These are phyloP conservation scores for Neoboletus magnificus DNA, from an alignment of 768 basidiomycete genomes.

Conservation along the genomic window DNA sequence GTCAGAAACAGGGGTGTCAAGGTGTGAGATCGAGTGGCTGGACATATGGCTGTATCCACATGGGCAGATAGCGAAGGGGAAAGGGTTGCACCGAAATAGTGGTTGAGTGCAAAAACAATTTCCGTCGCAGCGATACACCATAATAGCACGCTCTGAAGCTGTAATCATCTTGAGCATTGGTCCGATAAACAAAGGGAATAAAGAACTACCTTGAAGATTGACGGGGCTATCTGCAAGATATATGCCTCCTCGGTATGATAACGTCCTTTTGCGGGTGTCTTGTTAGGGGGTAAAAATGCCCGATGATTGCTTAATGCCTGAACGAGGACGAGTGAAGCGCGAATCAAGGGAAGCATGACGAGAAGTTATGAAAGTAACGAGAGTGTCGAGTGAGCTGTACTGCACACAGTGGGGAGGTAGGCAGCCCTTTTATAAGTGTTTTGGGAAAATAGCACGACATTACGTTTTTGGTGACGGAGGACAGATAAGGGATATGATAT, in stretches of 20 bases:
- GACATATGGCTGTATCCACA: conserved; percentile 35
- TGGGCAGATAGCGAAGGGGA: conserved; percentile 35
- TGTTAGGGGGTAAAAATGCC: conserved; percentile 57
- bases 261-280: conserved; percentile 45
- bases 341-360: conserved; percentile 44
- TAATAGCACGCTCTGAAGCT: conserved; percentile 50
- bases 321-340: conserved; percentile 44
- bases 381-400: neutral
- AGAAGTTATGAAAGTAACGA: neutral
- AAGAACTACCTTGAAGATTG: conserved; percentile 48
- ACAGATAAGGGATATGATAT: neutral
- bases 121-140: conserved; percentile 53
- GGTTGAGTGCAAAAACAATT: conserved; percentile 39
- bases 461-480: conserved; percentile 2
- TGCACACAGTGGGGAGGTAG: neutral
- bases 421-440: conserved; percentile 18
- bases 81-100: conserved; percentile 26
- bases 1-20: conserved; percentile 44
- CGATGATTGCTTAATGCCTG: conserved; percentile 51
- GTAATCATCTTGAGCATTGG: neutral
- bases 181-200: neutral
- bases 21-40: conserved; percentile 20
- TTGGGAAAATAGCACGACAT: neutral
- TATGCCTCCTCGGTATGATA: conserved; percentile 53
- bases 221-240: conserved; percentile 53